Conservation (phyloP, 164 flowering plant species). For the Berberis thunbergii region DNA sequence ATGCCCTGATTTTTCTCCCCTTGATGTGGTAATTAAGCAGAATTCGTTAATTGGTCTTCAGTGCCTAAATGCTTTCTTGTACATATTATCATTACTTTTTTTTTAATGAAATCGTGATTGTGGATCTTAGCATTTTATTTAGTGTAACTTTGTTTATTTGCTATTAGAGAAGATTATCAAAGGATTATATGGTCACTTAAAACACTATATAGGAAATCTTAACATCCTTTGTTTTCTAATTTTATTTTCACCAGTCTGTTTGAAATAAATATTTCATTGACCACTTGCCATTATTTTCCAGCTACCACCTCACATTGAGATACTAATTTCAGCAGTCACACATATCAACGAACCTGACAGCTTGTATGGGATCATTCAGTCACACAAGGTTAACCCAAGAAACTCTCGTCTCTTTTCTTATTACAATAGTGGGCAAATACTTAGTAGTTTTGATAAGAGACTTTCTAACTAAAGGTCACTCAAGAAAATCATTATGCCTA, state of each 20-base stretch:
- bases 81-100: too few relatives aligned
- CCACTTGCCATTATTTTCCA: slow-evolving; percentile 19
- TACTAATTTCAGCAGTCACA: slow-evolving; percentile 77
- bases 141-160: too few relatives aligned
- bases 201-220: neutral
- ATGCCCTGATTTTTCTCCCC: slow-evolving; percentile 75
- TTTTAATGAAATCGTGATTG: too few relatives aligned
- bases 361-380: slow-evolving; percentile 88
- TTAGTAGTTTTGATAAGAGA: neutral
- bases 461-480: neutral
- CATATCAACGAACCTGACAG: slow-evolving; percentile 96
- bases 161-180: slow-evolving; percentile 1
- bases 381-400: slow-evolving; percentile 66
- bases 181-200: neutral
- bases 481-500: too few relatives aligned
- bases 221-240: neutral
- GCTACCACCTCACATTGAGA: slow-evolving; percentile 70
- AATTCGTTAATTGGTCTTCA: neutral
- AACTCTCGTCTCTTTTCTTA: neutral
- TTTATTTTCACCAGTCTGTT: neutral
- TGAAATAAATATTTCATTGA: neutral
- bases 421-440: neutral
- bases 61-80: neutral
- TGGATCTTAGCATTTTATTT: too few relatives aligned
- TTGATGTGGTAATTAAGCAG: slow-evolving; percentile 44